Conservation (phyloP, 2,329 filamentous ascomycete species). For the Fusarium multiceps region DNA sequence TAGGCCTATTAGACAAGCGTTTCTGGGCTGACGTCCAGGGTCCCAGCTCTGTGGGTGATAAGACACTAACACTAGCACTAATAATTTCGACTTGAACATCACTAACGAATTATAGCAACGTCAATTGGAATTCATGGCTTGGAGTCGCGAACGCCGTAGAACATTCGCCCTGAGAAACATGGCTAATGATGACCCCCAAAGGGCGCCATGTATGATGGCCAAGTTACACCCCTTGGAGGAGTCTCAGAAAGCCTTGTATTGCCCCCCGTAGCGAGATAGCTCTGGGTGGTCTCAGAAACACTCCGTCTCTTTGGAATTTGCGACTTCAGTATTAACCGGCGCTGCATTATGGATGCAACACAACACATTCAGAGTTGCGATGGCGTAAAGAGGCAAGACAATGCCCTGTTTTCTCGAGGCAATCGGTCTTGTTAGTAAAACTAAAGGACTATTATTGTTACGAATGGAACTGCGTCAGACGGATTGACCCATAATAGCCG, state of each 20-base stretch:
- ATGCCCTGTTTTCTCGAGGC: constrained; percentile 10
- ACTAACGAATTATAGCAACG: constrained; percentile 15
- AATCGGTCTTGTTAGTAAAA: constrained; percentile 3
- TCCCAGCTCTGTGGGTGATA: constrained; percentile 21
- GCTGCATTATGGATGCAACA: constrained; percentile 19
- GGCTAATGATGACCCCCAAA: constrained; percentile 1
- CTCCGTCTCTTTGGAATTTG: neutral
- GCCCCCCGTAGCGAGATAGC: constrained; percentile 25
- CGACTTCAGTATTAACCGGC: constrained; percentile 7
- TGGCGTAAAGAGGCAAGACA: constrained; percentile 16
- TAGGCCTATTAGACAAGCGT: constrained; percentile 10
- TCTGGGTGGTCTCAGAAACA: constrained; percentile 10
- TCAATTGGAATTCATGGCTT: constrained; percentile 34
- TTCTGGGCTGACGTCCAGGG: constrained; percentile 22
- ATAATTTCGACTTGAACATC: neutral
- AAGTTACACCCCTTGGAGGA: constrained; percentile 5
- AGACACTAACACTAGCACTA: constrained; percentile 8
- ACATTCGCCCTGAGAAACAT: constrained; percentile 32
- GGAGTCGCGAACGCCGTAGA: constrained; percentile 24
- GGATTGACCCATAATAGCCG: constrained; percentile 22
- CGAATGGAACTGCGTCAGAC: constrained; percentile 33
- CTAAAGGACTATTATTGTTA: neutral
- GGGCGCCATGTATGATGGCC: neutral
- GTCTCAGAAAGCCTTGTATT: constrained; percentile 17
- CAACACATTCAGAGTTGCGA: constrained; percentile 23